These are phyloP conservation scores for Pythium periplocum DNA, from an alignment of 352 stramenopile genomes.

Conservation along the genomic window DNA sequence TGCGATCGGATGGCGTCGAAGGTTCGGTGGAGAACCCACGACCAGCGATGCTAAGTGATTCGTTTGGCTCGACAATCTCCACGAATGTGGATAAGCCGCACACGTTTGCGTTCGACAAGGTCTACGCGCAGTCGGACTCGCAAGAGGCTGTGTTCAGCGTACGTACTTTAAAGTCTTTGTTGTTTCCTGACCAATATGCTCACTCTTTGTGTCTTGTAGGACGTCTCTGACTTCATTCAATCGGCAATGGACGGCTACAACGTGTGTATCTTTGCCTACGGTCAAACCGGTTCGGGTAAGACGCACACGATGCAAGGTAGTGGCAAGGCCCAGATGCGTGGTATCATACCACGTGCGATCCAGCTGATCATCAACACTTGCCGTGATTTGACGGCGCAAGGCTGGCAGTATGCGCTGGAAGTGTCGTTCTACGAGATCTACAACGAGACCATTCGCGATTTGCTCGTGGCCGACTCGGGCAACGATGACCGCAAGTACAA, in stretches of 20 bases:
- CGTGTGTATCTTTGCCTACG: constrained; percentile 98
- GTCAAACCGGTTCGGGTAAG: constrained; percentile 96
- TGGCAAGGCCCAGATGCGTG: constrained; percentile 92
- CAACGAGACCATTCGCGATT: constrained; percentile 98
- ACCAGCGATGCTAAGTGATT: constrained; percentile 56
- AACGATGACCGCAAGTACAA: constrained; percentile 62
- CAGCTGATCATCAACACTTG: constrained; percentile 87
- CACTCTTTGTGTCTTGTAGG: constrained; percentile 20
- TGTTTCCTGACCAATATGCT: not conserved
- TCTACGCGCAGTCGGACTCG: constrained; percentile 93
- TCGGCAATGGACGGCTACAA: constrained; percentile 98
- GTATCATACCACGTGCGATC: constrained; percentile 97
- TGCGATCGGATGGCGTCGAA: constrained; percentile 79
- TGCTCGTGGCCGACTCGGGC: constrained; percentile 76
- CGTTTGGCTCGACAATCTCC: constrained; percentile 65
- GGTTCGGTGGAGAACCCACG: constrained; percentile 33
- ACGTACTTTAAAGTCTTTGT: constrained; percentile 1
- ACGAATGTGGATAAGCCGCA: constrained; percentile 68
- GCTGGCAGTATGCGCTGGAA: constrained; percentile 95
- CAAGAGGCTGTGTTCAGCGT: constrained; percentile 94
- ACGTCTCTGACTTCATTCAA: constrained; percentile 87
- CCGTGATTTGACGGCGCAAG: constrained; percentile 62
- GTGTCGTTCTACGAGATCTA: constrained; percentile 99
- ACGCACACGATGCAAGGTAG: constrained; percentile 99
- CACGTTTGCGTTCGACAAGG: constrained; percentile 97